Conservation (phyloP, 73 alveolate genomes). For the Uronychia binucleata region DNA sequence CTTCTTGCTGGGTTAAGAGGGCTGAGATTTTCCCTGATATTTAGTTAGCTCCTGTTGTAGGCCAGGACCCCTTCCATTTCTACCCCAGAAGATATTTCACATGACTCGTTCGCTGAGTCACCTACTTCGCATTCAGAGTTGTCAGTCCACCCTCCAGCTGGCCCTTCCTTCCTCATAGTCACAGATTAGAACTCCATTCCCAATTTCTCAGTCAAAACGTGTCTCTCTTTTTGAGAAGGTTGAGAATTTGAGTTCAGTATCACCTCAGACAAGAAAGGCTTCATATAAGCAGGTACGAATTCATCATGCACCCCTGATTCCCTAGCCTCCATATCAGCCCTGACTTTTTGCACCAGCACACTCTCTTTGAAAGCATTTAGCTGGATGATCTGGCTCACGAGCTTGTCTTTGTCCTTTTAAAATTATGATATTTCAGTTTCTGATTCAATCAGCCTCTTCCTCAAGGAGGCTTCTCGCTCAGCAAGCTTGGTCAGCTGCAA, state of each 20-base stretch:
- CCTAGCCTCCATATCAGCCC: not conserved
- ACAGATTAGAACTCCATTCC: not conserved
- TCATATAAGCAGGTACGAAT: not conserved
- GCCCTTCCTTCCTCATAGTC: not conserved
- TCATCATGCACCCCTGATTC: not conserved
- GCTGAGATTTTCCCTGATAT: not conserved
- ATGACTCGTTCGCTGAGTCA: not conserved
- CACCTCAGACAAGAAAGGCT: not conserved
- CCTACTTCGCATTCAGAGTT: not conserved
- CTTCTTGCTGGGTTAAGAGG: slow-evolving; percentile 1
- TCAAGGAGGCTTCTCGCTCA: not conserved
- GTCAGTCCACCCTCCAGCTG: not conserved
- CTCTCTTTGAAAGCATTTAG: not conserved
- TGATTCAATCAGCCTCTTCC: too few relatives aligned
- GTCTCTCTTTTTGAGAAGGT: not conserved
- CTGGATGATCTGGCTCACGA: not conserved
- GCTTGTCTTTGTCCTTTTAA: not conserved
- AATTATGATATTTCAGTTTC: not conserved
- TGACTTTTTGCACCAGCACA: not conserved
- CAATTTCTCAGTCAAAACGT: not conserved
- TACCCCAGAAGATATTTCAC: not conserved
- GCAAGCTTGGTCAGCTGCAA: not conserved
- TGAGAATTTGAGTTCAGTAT: too few relatives aligned
- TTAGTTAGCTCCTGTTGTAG: not conserved
- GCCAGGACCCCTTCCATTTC: not conserved